Evolutionary conservation across 2,329 filamentous ascomycete genomes (phyloP).

Genomic region (Fusarium chuoi): DNA sequence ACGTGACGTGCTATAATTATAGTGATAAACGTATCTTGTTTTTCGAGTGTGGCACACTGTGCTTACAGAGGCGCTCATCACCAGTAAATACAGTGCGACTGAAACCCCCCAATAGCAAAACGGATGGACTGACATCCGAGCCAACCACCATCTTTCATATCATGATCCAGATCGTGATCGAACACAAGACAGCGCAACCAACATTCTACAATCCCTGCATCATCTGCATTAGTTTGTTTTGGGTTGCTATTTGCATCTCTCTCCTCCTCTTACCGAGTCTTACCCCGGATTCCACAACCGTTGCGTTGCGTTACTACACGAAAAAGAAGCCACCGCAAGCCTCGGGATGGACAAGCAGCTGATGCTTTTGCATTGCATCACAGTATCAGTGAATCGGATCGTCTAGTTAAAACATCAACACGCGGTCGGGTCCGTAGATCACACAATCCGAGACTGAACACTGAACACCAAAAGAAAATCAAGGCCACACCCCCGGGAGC

Average conservation of each 20-base stretch:
- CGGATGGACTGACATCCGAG: constrained; percentile 26
- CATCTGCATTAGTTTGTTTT: constrained; percentile 20
- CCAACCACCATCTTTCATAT: constrained; percentile 25
- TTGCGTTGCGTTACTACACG: constrained; percentile 10
- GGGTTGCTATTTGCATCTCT: not conserved
- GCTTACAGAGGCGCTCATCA: not conserved
- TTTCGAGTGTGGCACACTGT: constrained; percentile 27
- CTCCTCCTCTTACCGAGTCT: constrained; percentile 9
- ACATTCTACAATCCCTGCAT: constrained; percentile 32
- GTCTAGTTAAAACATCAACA: constrained; percentile 1
- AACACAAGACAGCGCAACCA: constrained; percentile 9
- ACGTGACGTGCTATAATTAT: not conserved
- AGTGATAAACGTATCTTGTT: not conserved
- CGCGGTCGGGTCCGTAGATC: constrained; percentile 22
- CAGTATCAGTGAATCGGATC: constrained; percentile 6
- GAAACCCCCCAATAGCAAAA: not conserved
- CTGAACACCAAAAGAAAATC: constrained; percentile 1
- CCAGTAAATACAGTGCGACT: constrained; percentile 19
- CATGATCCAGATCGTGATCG: constrained; percentile 35
- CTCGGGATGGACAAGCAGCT: not conserved
- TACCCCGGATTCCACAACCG: constrained; percentile 34
- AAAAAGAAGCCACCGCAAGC: not conserved
- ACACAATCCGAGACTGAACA: constrained; percentile 18
- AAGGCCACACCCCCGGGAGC: constrained; percentile 18
- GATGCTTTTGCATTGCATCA: not conserved